Base-by-base conservation (phyloP, 1,284 basidiomycete genomes). In the Testicularia cyperi region DNA sequence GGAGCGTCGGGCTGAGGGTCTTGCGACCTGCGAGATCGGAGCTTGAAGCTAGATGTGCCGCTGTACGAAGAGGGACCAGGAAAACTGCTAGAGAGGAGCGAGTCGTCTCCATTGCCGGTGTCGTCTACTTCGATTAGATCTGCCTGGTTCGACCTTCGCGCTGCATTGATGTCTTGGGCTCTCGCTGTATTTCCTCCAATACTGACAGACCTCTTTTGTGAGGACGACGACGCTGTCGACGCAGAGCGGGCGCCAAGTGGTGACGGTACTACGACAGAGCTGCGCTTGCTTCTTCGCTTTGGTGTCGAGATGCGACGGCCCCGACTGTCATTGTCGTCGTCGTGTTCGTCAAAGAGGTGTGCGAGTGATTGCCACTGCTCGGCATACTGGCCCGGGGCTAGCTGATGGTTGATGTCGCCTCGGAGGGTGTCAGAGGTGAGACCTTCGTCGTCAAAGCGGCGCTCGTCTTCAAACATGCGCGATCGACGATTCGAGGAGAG, bases 351-450 rank as follows among this genome's bases (percentile, higher is more conserved):
- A 31, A 68, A 58, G 10, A 71, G 49, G 16, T 67, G 64, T 4
- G 66, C 68, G 14, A 71, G 44, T 4, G 51, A 64, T 18, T 67
- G 62, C 68, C 68, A 71, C 21, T 71, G 64, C 30, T 65, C 55
- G 10, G 63, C 38, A 26, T 68, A 54, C 28, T 65, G 54, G 7
- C 63, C 56, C 12, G 55, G 45, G 6, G 56, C 48, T 2, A 56
- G 43, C 13, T 53, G 41, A 18, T 53, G 48, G n/a, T 29, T 30
- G 20, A 43, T 44, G n/a, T 56, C 54, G 35, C 35, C 21, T 15
- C 51, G 49, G 21, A 69, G 42, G 8, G 60, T 60, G 29, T 61
- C 56, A 5, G 57, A 51, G 22, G 63, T 55, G 38, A 70, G 51
- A 30, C 65, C 65, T 25, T 70, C 67, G 27, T 53, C 65, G 29